Evolutionary conservation across 2,329 filamentous ascomycete species (phyloP).

Genomic region (Diaporthe amygdali): DNA sequence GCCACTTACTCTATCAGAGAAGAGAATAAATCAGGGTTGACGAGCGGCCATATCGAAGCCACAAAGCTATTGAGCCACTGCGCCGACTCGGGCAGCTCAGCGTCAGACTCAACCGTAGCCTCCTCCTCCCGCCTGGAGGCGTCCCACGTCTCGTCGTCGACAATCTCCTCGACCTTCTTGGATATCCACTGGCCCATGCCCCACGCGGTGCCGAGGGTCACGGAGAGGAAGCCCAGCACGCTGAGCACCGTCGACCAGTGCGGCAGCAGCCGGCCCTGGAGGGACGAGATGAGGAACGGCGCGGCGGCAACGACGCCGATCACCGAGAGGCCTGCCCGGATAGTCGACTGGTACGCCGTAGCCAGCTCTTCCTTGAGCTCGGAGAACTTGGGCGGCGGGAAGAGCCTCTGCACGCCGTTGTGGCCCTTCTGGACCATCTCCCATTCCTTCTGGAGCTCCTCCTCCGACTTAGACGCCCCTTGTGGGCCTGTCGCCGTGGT

Average conservation of each 20-base stretch:
- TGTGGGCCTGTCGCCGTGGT: constrained; percentile 43
- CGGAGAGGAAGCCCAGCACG: constrained; percentile 40
- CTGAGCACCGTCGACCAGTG: constrained; percentile 31
- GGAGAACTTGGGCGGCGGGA: constrained; percentile 55
- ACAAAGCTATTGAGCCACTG: constrained; percentile 76
- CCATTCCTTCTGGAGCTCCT: constrained; percentile 43
- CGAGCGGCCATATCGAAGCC: constrained; percentile 72
- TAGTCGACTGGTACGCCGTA: constrained; percentile 37
- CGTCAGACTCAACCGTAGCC: constrained; percentile 43
- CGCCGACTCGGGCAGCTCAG: constrained; percentile 66
- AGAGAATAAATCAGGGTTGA: constrained; percentile 77
- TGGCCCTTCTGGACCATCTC: constrained; percentile 42
- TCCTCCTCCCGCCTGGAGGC: constrained; percentile 61
- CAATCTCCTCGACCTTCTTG: constrained; percentile 65
- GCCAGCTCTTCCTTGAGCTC: constrained; percentile 41
- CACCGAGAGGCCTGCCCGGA: constrained; percentile 42
- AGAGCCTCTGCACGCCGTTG: constrained; percentile 48
- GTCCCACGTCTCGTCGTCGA: constrained; percentile 74
- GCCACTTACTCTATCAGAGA: constrained; percentile 60
- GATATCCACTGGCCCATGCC: constrained; percentile 64
- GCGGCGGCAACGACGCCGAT: constrained; percentile 36
- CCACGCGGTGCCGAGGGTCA: constrained; percentile 29
- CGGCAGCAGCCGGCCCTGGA: constrained; percentile 17
- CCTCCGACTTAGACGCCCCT: constrained; percentile 44
- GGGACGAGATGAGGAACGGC: constrained; percentile 18